phyloP scores from a whole-genome alignment of 2,329 filamentous ascomycete species.

The Penicillium sp. region DNA sequence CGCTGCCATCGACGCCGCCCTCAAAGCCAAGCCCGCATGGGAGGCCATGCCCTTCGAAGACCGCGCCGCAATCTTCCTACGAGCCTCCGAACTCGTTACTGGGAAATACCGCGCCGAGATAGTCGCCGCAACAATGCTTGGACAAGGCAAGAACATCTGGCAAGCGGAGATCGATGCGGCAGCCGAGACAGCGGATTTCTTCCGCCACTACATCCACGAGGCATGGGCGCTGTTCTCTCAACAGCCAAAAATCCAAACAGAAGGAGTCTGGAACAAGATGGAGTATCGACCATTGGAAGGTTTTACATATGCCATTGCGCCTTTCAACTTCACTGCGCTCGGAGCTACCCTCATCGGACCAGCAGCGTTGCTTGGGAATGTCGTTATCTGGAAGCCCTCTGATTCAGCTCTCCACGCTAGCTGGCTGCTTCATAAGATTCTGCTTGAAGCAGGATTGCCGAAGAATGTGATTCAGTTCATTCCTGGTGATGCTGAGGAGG shows the following conservation, averaged over 20 bases:
- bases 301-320: conserved; percentile 87
- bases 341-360: conserved; percentile 78
- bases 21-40: conserved; percentile 54
- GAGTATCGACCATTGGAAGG: conserved; percentile 87
- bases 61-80: conserved; percentile 85
- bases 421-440: conserved; percentile 82
- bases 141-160: conserved; percentile 96
- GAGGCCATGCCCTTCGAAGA: conserved; percentile 82
- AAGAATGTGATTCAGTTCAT: conserved; percentile 87
- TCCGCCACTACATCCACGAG: conserved; percentile 85
- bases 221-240: conserved; percentile 83
- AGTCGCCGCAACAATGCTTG: conserved; percentile 90
- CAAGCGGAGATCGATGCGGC: conserved; percentile 94
- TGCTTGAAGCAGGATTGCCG: conserved; percentile 84
- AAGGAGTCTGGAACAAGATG: conserved; percentile 83
- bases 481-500: conserved; percentile 77
- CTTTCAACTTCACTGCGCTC: conserved; percentile 95
- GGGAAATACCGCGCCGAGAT: conserved; percentile 92
- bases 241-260: conserved; percentile 77
- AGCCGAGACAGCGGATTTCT: conserved; percentile 84
- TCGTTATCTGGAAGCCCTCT: conserved; percentile 91
- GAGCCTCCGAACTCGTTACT: conserved; percentile 83
- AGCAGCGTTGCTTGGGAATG: conserved; percentile 85
- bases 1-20: conserved; percentile 17
- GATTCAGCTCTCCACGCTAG: conserved; percentile 80